Evolutionary conservation across 768 basidiomycete species (phyloP).

Genomic region (Pisolithus orientalis): DNA sequence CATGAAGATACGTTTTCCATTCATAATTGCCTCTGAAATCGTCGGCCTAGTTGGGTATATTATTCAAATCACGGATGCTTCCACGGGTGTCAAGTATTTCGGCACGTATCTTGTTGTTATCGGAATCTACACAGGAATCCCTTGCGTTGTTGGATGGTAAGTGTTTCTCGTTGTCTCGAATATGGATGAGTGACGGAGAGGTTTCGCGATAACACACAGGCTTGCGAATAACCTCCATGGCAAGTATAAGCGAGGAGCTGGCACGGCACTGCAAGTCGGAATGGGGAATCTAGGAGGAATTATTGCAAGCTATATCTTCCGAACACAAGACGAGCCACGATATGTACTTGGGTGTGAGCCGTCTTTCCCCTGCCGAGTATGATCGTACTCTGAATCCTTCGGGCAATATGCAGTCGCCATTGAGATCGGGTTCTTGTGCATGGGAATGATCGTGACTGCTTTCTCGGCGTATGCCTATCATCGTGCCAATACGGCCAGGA

Average conservation of each 20-base stretch:
- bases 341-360: slow-evolving; percentile 55
- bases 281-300: slow-evolving; percentile 45
- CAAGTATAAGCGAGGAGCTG: slow-evolving; percentile 1
- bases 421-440: not conserved
- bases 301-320: slow-evolving; percentile 41
- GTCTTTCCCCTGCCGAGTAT: not conserved
- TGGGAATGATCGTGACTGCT: not conserved
- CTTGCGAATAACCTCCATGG: slow-evolving; percentile 2
- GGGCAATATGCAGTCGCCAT: not conserved
- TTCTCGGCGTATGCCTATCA: not conserved
- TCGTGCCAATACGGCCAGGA: not conserved
- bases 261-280: slow-evolving; percentile 6
- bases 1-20: slow-evolving; percentile 46
- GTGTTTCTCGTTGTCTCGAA: slow-evolving; percentile 2
- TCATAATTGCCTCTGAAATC: slow-evolving; percentile 45
- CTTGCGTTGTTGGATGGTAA: slow-evolving; percentile 59
- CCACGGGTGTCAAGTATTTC: slow-evolving; percentile 59
- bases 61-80: slow-evolving; percentile 54
- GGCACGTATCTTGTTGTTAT: slow-evolving; percentile 64
- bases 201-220: not conserved
- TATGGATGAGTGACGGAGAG: not conserved
- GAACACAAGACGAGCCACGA: slow-evolving; percentile 49
- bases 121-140: slow-evolving; percentile 56
- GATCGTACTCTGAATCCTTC: not conserved
- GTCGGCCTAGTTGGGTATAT: slow-evolving; percentile 53